Evolutionary conservation across 306 rosid species (phyloP).

Genomic region (Gastrolobium villosum): DNA sequence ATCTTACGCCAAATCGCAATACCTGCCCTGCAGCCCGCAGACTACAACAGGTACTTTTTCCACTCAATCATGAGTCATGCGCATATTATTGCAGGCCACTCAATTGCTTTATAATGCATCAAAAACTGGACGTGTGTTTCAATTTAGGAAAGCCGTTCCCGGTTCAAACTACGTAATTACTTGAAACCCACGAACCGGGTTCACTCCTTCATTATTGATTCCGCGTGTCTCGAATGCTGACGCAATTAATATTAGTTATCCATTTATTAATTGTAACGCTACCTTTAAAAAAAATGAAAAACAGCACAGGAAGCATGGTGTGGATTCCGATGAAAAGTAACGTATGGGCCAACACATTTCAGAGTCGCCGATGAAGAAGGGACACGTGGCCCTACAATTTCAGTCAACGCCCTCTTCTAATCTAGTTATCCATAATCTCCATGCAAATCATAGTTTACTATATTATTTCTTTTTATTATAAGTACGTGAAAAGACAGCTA

Average conservation of each 20-base stretch:
- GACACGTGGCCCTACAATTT: conserved; percentile 59
- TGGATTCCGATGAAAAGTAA: conserved; percentile 61
- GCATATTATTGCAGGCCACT: conserved; percentile 5
- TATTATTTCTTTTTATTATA: conserved; percentile 48
- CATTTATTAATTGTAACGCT: conserved; percentile 44
- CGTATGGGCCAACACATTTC: conserved; percentile 47
- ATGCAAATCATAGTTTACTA: conserved; percentile 65
- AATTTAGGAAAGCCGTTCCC: not conserved
- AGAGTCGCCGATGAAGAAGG: conserved; percentile 29
- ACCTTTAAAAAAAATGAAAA: conserved; percentile 35
- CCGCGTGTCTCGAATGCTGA: conserved; percentile 74
- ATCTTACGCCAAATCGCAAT: too few species aligned
- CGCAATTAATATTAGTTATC: conserved; percentile 48
- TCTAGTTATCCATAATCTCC: conserved; percentile 53
- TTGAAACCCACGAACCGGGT: conserved; percentile 18
- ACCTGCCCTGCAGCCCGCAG: not conserved
- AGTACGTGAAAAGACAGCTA: conserved; percentile 51
- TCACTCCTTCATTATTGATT: conserved; percentile 56
- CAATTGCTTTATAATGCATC: too few species aligned
- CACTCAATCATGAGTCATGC: conserved; percentile 4
- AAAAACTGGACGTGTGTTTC: not conserved
- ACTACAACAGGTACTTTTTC: not conserved
- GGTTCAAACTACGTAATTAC: not conserved
- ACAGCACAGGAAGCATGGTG: conserved; percentile 67
- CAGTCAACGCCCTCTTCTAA: conserved; percentile 50